Conservation (phyloP, 306 rosid species). For the Sechiopsis laciniata region DNA sequence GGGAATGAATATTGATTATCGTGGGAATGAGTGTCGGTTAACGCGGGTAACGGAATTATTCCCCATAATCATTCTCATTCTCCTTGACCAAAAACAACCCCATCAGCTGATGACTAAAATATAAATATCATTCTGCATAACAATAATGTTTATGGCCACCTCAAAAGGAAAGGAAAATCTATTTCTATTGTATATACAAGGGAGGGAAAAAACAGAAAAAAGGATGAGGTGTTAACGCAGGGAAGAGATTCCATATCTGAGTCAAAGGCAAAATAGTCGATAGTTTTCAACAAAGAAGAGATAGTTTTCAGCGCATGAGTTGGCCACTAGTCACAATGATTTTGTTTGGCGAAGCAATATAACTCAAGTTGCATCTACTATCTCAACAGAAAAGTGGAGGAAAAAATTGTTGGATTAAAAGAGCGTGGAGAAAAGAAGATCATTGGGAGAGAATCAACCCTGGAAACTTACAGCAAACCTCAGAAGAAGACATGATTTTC, state of each 20-base stretch:
- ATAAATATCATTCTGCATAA: background rate
- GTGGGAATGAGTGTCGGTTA: too few species aligned
- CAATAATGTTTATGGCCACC: background rate
- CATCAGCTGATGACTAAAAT: background rate
- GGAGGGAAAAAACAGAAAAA: background rate
- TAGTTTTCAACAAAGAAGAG: background rate
- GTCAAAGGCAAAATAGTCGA: background rate
- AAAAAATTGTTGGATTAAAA: background rate
- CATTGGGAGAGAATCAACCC: background rate
- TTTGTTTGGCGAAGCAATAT: background rate
- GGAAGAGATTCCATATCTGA: conserved; percentile 6
- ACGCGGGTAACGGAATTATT: too few species aligned
- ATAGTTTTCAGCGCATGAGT: background rate
- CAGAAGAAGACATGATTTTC: conserved; percentile 70
- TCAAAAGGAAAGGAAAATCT: background rate
- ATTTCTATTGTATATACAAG: background rate
- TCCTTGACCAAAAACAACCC: too few species aligned
- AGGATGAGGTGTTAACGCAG: background rate
- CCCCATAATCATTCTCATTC: too few species aligned
- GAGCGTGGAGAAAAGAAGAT: background rate
- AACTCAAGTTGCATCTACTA: background rate
- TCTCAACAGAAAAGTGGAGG: background rate
- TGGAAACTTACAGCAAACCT: conserved; percentile 70
- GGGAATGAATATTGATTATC: too few species aligned
- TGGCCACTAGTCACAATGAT: background rate